phyloP scores from a whole-genome alignment of 2,329 filamentous ascomycete species.

The Alternaria burnsii region DNA sequence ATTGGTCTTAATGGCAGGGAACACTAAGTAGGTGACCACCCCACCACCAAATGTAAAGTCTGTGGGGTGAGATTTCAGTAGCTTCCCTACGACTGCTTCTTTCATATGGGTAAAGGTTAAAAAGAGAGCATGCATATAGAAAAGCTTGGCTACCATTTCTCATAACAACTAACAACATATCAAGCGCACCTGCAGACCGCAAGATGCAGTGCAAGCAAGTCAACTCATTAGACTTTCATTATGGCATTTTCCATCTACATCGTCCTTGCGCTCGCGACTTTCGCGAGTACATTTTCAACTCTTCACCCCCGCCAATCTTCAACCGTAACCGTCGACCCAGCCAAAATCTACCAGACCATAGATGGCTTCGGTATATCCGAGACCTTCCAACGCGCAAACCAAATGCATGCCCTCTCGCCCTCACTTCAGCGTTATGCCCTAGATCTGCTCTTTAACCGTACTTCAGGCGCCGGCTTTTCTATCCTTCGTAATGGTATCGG shows the following conservation, averaged over 20 bases:
- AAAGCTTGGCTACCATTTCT: conserved; percentile 3
- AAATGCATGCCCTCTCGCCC: conserved; percentile 52
- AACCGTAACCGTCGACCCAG: conserved; percentile 53
- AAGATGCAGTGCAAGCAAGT: neutral
- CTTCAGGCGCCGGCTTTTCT: conserved; percentile 55
- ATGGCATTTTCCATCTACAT: conserved; percentile 18
- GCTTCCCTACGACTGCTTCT: neutral
- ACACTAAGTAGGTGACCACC: neutral
- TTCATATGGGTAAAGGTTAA: conserved; percentile 11
- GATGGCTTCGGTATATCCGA: conserved; percentile 59
- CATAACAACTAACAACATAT: neutral
- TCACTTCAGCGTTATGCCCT: conserved; percentile 53
- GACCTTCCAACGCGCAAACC: conserved; percentile 58
- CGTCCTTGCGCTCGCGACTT: conserved; percentile 13
- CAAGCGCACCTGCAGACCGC: neutral
- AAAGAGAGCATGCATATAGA: neutral
- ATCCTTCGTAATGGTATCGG: conserved; percentile 59
- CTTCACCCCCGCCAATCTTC: conserved; percentile 26
- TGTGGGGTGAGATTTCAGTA: neutral
- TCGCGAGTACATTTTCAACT: neutral
- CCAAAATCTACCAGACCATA: conserved; percentile 57
- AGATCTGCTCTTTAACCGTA: conserved; percentile 58
- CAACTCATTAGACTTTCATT: neutral
- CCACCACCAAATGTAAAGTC: neutral
- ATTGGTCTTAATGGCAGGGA: neutral